Base-by-base conservation (phyloP, 768 basidiomycete species). In the Suillus subaureus region DNA sequence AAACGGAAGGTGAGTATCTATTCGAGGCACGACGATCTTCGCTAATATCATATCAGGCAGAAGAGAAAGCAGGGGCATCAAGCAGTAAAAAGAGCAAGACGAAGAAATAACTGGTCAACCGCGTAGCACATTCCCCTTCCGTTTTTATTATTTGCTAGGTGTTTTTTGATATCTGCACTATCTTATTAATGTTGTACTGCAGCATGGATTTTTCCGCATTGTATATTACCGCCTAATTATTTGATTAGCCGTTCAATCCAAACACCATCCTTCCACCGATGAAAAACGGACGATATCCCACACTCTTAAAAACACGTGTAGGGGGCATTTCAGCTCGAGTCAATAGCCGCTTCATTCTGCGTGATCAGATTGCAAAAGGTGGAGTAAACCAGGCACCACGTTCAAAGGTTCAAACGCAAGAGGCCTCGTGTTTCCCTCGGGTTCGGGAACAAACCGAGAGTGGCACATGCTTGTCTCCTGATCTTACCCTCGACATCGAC, bases 1-100 rank as follows among this genome's bases (percentile, higher is more conserved):
- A 84, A 78, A 64, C 86, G 85, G 64, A 93, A 90, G 85, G 87
- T 84, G 57, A 64, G 78, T 6, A 74, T 70, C 35, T 67, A 61
- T 40, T 3, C 47, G 26, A 75, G 67, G 33, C 64, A 43, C 11
- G 72, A 68, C 40, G 68, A 65, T 21, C 65, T 9, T 72, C 70
- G 33, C 42, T 55, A 28, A 64, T 55, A 61, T 49, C 45, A 45
- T 73, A 71, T 33, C 69, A 82, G 67, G 72, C 71, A 3, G 79
- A 78, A 37, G 80, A 80, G 26, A 73, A 77, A 67, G 72, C 72
- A 31, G 78, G 75, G 40, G 67, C 67, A 15, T 70, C 72, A 13
- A 64, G 66, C 15, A 76, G 69, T 66, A 84, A 83, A 71, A 84
- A 81, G 74, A 69, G 72, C 39, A 84, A 81, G 72, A 74, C 72